Percentiles rank a stretch among this genome's conserved stretches.
Evolutionary conservation across 176 grass and related monocot species (phyloP).

Genomic region (Tillandsia fasciculata): DNA sequence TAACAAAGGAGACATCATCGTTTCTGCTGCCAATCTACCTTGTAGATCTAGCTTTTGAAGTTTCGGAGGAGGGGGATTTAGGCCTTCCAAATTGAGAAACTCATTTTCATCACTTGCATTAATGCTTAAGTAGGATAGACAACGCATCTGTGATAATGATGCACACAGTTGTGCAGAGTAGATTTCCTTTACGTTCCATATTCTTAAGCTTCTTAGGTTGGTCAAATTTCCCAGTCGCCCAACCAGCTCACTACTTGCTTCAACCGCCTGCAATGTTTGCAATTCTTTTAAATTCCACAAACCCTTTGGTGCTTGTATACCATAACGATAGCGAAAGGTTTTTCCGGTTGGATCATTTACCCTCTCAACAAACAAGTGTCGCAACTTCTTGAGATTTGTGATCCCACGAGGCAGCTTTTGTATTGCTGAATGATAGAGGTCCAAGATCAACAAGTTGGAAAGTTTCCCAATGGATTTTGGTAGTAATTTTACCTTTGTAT

Average conservation of each 20-base stretch:
- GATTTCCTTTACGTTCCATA: slow-evolving; percentile 24
- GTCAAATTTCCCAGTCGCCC: slow-evolving; percentile 25
- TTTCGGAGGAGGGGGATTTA: slow-evolving; percentile 14
- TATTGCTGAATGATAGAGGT: slow-evolving; percentile 4
- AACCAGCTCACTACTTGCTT: slow-evolving; percentile 27
- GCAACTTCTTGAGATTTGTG: slow-evolving; percentile 12
- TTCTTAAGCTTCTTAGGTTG: slow-evolving; percentile 26
- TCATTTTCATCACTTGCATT: slow-evolving; percentile 27
- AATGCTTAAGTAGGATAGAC: slow-evolving; percentile 25
- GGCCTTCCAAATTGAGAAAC: slow-evolving; percentile 28
- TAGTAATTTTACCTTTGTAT: slow-evolving; percentile 29
- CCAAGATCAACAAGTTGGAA: slow-evolving; percentile 33
- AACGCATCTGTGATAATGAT: slow-evolving; percentile 36
- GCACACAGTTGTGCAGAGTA: slow-evolving; percentile 27
- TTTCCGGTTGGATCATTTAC: slow-evolving; percentile 7
- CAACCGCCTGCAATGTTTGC: slow-evolving; percentile 16
- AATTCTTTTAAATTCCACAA: slow-evolving; percentile 32
- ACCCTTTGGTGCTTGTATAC: slow-evolving; percentile 21
- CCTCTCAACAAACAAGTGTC: slow-evolving; percentile 14
- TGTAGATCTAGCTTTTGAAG: slow-evolving; percentile 24
- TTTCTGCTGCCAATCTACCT: slow-evolving; percentile 24
- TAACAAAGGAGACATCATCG: slow-evolving; percentile 29
- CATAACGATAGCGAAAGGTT: background rate
- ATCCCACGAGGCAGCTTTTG: slow-evolving; percentile 16
- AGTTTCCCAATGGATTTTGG: slow-evolving; percentile 35